Evolutionary conservation across 202 grass and related monocot genomes (phyloP).

Genomic region (Digitaria exilis): DNA sequence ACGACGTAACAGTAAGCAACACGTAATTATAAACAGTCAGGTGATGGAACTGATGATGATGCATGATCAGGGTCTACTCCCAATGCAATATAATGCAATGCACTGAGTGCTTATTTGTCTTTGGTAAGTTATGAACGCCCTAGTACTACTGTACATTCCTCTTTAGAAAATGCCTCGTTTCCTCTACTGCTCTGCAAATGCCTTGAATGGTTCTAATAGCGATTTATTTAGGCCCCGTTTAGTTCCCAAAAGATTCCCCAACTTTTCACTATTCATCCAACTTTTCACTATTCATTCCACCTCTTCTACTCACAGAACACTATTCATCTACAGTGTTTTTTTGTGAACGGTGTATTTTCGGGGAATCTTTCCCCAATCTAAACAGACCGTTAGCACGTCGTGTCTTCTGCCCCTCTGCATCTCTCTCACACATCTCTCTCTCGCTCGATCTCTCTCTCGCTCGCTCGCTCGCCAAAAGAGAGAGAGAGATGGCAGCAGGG

Average conservation of each 20-base stretch:
- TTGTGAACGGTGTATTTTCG: too few relatives aligned
- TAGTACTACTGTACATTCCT: background rate
- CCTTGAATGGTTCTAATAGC: slow-evolving; percentile 12
- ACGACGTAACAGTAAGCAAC: background rate
- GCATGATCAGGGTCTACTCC: background rate
- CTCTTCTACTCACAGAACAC: too few relatives aligned
- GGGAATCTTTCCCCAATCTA: too few relatives aligned
- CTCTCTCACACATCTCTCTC: too few relatives aligned
- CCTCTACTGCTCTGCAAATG: background rate
- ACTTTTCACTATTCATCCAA: too few relatives aligned
- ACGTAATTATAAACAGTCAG: too few relatives aligned
- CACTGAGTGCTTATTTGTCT: background rate
- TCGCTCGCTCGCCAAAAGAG: background rate
- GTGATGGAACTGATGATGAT: background rate
- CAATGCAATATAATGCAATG: background rate
- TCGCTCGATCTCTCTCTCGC: too few relatives aligned
- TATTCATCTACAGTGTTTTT: too few relatives aligned
- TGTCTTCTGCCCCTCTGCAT: background rate
- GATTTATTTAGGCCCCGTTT: too few relatives aligned
- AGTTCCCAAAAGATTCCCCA: too few relatives aligned
- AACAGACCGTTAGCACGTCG: too few relatives aligned
- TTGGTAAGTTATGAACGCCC: background rate
- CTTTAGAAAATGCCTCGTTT: slow-evolving; percentile 29
- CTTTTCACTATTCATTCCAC: too few relatives aligned
- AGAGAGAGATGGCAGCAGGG: background rate